Evolutionary conservation across 73 alveolate species (phyloP).

Genomic region (Paraurostyla sp.): DNA sequence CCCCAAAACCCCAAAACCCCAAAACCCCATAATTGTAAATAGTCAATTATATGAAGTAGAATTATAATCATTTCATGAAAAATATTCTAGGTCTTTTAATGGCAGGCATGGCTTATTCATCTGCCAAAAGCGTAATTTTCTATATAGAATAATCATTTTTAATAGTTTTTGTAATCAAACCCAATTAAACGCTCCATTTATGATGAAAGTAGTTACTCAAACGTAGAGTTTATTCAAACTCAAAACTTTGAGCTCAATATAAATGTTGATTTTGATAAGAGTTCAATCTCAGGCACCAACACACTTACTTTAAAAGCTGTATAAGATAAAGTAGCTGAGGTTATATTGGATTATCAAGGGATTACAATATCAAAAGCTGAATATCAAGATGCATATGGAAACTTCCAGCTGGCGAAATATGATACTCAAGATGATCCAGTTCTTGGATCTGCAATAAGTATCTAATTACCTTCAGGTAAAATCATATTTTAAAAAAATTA

Average conservation of each 20-base stretch:
- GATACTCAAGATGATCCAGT: not conserved
- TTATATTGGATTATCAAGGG: conserved; percentile 48
- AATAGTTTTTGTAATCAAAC: too few relatives aligned
- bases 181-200: too few relatives aligned
- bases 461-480: conserved; percentile 6
- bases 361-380: not conserved
- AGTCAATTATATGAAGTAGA: too few relatives aligned
- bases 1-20: too few relatives aligned
- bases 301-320: conserved; percentile 12
- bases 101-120: too few relatives aligned
- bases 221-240: conserved; percentile 21
- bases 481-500: not conserved
- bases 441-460: conserved; percentile 29
- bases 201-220: conserved; percentile 2
- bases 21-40: too few relatives aligned
- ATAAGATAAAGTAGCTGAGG: not conserved
- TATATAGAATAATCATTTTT: too few relatives aligned
- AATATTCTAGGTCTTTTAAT: too few relatives aligned
- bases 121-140: too few relatives aligned
- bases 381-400: not conserved
- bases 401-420: not conserved
- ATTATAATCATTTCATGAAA: too few relatives aligned
- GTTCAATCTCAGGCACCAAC: conserved; percentile 10
- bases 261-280: conserved; percentile 25
- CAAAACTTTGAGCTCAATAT: conserved; percentile 16